phyloP scores from a whole-genome alignment of 495 filamentous ascomycete species.

The Penicillium nucicola region DNA sequence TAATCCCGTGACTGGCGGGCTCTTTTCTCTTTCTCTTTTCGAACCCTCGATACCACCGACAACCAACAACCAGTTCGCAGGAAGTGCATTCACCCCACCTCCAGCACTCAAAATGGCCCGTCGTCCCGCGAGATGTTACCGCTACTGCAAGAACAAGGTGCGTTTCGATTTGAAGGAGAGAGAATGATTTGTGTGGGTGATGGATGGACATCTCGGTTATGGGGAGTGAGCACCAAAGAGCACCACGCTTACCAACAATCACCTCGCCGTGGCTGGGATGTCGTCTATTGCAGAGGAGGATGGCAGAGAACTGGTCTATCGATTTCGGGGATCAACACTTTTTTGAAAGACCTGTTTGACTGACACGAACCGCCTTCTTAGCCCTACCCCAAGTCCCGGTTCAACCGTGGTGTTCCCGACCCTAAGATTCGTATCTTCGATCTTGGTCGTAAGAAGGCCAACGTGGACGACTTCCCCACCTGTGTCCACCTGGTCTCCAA shows the following conservation, averaged over 20 bases:
- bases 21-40: slow-evolving; percentile 35
- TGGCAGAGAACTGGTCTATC: not conserved
- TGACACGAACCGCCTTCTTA: slow-evolving; percentile 39
- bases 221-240: slow-evolving; percentile 16
- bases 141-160: slow-evolving; percentile 99
- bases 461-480: slow-evolving; percentile 95
- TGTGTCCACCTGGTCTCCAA: slow-evolving; percentile 99
- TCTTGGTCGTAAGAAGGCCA: slow-evolving; percentile 95
- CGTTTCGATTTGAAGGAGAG: slow-evolving; percentile 33
- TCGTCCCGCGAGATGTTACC: slow-evolving; percentile 98
- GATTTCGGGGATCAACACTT: not conserved
- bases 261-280: not conserved
- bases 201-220: slow-evolving; percentile 32
- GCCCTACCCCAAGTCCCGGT: slow-evolving; percentile 98
- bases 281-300: not conserved
- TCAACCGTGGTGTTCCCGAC: slow-evolving; percentile 99
- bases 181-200: slow-evolving; percentile 26
- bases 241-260: slow-evolving; percentile 7
- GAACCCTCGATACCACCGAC: slow-evolving; percentile 41
- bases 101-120: slow-evolving; percentile 89
- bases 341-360: slow-evolving; percentile 5
- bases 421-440: slow-evolving; percentile 99
- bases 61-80: slow-evolving; percentile 45
- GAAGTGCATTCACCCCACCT: slow-evolving; percentile 53
- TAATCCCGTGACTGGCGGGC: slow-evolving; percentile 33